Conservation (phyloP, 2,329 filamentous ascomycete genomes). For the Talaromyces funiculosus region DNA sequence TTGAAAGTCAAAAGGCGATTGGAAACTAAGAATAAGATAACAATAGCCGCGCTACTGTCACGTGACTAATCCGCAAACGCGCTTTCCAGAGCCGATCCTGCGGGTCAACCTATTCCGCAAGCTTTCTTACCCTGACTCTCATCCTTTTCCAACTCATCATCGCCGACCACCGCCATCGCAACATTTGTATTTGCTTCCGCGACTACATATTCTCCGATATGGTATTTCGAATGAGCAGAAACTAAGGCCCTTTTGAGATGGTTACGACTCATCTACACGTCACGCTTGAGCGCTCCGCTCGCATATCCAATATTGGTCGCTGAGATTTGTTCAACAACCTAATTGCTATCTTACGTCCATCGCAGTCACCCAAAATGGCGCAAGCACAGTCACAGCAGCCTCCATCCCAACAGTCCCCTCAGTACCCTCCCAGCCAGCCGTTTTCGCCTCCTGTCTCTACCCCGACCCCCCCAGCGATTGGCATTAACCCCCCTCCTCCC, state of each 20-base stretch:
- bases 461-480: conserved; percentile 49
- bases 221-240: background rate
- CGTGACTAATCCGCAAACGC: conserved; percentile 22
- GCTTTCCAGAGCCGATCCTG: conserved; percentile 11
- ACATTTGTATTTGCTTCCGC: background rate
- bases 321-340: conserved; percentile 4
- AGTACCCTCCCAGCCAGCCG: conserved; percentile 27
- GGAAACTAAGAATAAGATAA: background rate
- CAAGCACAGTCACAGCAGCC: conserved; percentile 52
- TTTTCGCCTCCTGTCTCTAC: conserved; percentile 60
- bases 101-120: conserved; percentile 15
- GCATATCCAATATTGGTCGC: conserved; percentile 20
- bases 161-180: conserved; percentile 17
- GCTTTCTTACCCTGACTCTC: conserved; percentile 16
- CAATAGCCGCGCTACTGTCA: conserved; percentile 14
- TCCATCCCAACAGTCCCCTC: conserved; percentile 36
- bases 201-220: background rate
- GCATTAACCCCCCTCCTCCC: conserved; percentile 59
- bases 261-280: conserved; percentile 30
- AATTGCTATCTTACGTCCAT: background rate
- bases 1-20: too few species aligned
- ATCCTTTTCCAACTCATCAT: conserved; percentile 2
- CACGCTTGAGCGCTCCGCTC: conserved; percentile 37
- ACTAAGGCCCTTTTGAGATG: conserved; percentile 30
- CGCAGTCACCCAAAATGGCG: conserved; percentile 47